Evolutionary conservation across 129 eudicot genomes (phyloP), one percentile per base, ranked within the genome.

Genomic region (Gnaphalium uliginosum): DNA sequence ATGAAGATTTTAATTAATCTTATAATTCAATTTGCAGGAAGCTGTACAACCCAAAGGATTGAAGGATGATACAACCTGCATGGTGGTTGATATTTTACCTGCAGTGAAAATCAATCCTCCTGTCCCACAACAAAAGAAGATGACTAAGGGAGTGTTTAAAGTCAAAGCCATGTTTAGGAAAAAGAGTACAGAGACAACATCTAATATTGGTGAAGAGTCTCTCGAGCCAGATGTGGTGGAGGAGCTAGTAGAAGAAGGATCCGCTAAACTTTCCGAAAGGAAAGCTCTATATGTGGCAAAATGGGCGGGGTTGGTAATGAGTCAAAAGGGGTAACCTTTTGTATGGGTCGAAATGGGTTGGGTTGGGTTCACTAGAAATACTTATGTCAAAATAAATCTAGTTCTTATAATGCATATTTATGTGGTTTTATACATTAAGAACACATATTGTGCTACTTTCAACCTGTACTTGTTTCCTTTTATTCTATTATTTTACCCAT

Each of bases 11-110:
- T 46, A 61, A 67, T 67, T 50, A 72, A n/a, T 60, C n/a, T 35
- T 35, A 8, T 27, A 8, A 14, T 58, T 41, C 26, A 54, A 8
- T 79, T 74, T 71, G 68, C 83, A 95, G 99, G 99, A 87, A 85
- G 92, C 99, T 50, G 92, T 95, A 57, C 87, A 84, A 54, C 82
- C 84, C 21, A 91, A 89, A 87, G 99, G 99, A 70, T 85, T 95
- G 59, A 81, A 93, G 56, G 99, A 95, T 70, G 99, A 95, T 80
- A 95, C 99, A 72, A 95, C 99, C 35, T 95, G 99, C 86, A 87
- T 95, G 82, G 97, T 95, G 39, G 87, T 95, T 68, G 96, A 91
- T 83, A 79, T 95, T 73, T 78, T 74, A 63, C 96, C 90, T 30
- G 86, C 90, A 21, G 95, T 87, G 72, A 95, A 95, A 82, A 77